Evolutionary conservation across 192 early-diverging fungal genomes (phyloP), one percentile per base, ranked within the genome.

Genomic region (Jimgerdemannia flammicorona): DNA sequence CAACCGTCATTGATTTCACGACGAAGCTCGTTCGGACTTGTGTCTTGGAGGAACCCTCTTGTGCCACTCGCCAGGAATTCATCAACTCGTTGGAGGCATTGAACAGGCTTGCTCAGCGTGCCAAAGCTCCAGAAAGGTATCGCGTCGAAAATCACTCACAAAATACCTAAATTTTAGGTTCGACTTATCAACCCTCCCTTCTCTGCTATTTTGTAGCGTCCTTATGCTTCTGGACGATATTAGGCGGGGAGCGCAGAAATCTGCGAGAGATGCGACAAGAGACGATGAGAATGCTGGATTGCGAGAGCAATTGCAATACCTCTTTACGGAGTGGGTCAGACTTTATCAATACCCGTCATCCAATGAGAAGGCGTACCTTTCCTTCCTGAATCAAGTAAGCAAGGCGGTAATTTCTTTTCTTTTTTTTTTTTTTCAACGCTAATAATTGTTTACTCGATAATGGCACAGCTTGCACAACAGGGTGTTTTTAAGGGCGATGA

Each of bases 321-420:
- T 93, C 43, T 96, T 96, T 87, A 79, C 84, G 10, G 95, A 96
- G 67, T 96, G 95, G 95, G 89, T 95, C n/a, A 84, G 88, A 19
- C 72, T 93, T 7, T 93, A 88, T 69, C 86, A 92, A 67, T 88
- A 90, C 69, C 90, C 93, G 2, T 79, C 86, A 6, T 91, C 94
- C 9, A 92, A 83, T 65, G 93, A 93, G 71, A 91, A 93, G 73
- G 77, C 86, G 4, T 89, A 91, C 66, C 80, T 84, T 18, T 82
- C 82, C 3, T 95, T 91, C 75, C 84, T 94, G 65, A 80, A 80
- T 19, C 72, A 72, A 44, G 77, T 79, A 73, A 4, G 59, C 11
- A 2, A 64, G 3, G 18, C 71, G 59, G 54, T 19, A 59, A 69
- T 74, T 6, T 77, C 1, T 40, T 72, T 41, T 75, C 2, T 7